Evolutionary conservation across 164 flowering plant genomes (phyloP).

Genomic region (Kalanchoe fedtschenkoi): DNA sequence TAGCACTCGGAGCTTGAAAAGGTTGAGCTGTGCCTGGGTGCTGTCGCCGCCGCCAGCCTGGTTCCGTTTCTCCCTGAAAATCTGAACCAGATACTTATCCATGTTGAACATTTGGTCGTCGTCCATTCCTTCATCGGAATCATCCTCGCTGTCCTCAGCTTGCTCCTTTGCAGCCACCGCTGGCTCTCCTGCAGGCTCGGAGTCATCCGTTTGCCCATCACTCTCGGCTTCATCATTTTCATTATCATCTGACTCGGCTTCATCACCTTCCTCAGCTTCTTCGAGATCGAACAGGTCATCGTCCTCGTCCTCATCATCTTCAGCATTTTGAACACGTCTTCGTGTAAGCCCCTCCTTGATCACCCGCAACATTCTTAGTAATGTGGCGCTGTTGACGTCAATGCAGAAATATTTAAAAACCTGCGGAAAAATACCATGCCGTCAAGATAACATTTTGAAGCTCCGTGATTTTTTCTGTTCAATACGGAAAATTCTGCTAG

Average conservation of each 20-base stretch:
- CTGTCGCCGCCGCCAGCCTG: constrained; percentile 64
- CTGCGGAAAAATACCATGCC: constrained; percentile 26
- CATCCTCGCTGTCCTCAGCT: constrained; percentile 48
- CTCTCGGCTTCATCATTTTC: constrained; percentile 66
- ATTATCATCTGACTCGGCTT: constrained; percentile 48
- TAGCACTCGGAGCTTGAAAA: constrained; percentile 94
- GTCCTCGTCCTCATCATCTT: constrained; percentile 39
- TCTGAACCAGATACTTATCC: constrained; percentile 71
- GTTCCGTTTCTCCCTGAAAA: constrained; percentile 68
- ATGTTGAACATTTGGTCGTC: constrained; percentile 94
- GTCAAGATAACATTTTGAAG: neutral
- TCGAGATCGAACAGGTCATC: constrained; percentile 69
- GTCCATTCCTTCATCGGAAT: constrained; percentile 87
- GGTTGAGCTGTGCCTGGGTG: constrained; percentile 79
- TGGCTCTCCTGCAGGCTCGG: constrained; percentile 35
- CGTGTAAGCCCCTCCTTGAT: constrained; percentile 79
- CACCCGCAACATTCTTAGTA: constrained; percentile 63
- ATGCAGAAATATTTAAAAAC: constrained; percentile 67
- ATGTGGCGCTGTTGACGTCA: constrained; percentile 59
- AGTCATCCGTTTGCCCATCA: constrained; percentile 61
- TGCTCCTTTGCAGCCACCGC: constrained; percentile 23
- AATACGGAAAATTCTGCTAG: neutral
- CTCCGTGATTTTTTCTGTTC: neutral
- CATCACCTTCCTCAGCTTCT: constrained; percentile 73
- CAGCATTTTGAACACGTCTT: constrained; percentile 44